Percentiles rank a stretch among this genome's conserved stretches.
phyloP scores from a whole-genome alignment of 768 basidiomycete genomes.

The Suillus subaureus region DNA sequence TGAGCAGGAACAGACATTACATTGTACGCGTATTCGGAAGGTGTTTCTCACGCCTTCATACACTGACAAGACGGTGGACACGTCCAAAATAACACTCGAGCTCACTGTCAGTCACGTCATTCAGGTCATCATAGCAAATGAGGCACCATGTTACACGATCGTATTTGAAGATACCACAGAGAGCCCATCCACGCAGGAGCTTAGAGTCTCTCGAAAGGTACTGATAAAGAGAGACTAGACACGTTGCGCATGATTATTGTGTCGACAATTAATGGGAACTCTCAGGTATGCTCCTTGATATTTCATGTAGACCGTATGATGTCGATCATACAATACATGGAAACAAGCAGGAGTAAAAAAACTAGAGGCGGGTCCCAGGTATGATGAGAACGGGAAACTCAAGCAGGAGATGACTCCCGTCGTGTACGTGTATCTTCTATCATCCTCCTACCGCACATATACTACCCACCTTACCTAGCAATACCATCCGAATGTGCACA shows the following conservation, averaged over 20 bases:
- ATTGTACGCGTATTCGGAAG: neutral
- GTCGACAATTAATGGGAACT: conserved; percentile 92
- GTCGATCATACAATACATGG: conserved; percentile 93
- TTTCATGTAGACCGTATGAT: conserved; percentile 50
- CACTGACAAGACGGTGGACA: no score
- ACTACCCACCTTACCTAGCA: neutral
- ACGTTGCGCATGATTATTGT: conserved; percentile 93
- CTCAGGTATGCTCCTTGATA: conserved; percentile 62
- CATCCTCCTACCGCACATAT: conserved; percentile 16
- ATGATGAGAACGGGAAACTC: conserved; percentile 94
- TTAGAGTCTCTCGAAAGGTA: conserved; percentile 86
- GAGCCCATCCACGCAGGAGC: conserved; percentile 78
- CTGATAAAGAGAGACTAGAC: conserved; percentile 96
- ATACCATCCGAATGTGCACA: neutral
- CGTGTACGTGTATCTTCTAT: conserved; percentile 61
- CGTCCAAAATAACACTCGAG: neutral
- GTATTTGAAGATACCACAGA: conserved; percentile 75
- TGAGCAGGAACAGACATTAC: no score
- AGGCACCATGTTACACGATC: conserved; percentile 76
- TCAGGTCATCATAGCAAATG: conserved; percentile 38
- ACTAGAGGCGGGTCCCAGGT: no score
- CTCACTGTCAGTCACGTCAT: neutral
- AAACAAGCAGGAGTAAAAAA: conserved; percentile 95
- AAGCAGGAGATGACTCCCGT: conserved; percentile 98
- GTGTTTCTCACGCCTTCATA: neutral